phyloP scores from a whole-genome alignment of 75 land plant species.

The Sequoiadendron giganteum region DNA sequence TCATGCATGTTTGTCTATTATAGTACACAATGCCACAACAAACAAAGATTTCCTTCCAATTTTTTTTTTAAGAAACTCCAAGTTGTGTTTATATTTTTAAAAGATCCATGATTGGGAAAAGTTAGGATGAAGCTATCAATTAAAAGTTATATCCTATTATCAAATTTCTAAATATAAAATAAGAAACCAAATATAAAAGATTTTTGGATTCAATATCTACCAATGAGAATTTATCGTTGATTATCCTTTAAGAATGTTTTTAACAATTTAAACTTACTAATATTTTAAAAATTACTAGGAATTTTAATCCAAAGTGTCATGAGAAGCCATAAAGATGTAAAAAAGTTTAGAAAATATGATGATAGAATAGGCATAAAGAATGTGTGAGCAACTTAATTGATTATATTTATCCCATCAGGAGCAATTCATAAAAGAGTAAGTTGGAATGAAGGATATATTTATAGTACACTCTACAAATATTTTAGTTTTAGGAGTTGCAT shows the following conservation, averaged over 20 bases:
- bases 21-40: too few species aligned
- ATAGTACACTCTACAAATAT: conserved; percentile 66
- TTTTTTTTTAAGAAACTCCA: too few species aligned
- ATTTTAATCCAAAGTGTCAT: conserved; percentile 80
- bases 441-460: conserved; percentile 40
- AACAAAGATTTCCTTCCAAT: too few species aligned
- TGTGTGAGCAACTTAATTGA: conserved; percentile 92
- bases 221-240: conserved; percentile 87
- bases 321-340: conserved; percentile 70
- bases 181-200: conserved; percentile 66
- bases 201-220: conserved; percentile 84
- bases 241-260: conserved; percentile 89
- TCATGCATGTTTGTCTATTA: too few species aligned
- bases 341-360: conserved; percentile 79
- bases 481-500: conserved; percentile 88
- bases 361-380: conserved; percentile 88
- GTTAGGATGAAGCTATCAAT: conserved; percentile 58
- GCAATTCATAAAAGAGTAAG: conserved; percentile 62
- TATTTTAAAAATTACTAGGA: conserved; percentile 94
- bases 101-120: too few species aligned
- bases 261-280: conserved; percentile 99
- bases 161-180: conserved; percentile 77
- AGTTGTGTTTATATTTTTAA: too few species aligned
- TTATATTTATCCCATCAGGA: conserved; percentile 96
- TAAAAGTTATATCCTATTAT: conserved; percentile 79